Evolutionary conservation across 257 asterid genomes (phyloP).

Genomic region (Salvia hispanica): DNA sequence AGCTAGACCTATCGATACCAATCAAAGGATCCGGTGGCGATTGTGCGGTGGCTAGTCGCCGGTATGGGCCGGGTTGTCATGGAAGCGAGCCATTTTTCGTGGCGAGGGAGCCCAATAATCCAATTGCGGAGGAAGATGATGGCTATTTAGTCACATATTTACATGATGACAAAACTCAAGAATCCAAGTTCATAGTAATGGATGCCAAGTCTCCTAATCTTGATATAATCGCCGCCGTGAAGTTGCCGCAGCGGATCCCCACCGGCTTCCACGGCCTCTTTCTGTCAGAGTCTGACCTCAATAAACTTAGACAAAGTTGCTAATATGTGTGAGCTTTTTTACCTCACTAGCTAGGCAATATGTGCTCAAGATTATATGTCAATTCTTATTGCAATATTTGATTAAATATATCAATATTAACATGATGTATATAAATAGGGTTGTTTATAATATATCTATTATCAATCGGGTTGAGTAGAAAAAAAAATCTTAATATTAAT

Average conservation of each 20-base stretch:
- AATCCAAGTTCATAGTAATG: conserved; percentile 24
- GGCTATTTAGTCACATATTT: conserved; percentile 19
- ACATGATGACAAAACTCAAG: not conserved
- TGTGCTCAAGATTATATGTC: too few species aligned
- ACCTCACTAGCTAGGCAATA: too few species aligned
- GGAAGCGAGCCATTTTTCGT: conserved; percentile 17
- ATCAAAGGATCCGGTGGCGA: not conserved
- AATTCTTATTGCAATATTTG: too few species aligned
- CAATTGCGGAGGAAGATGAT: conserved; percentile 26
- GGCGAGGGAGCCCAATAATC: conserved; percentile 13
- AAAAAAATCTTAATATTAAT: too few species aligned
- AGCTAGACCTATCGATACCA: conserved; percentile 21
- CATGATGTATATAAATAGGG: too few species aligned
- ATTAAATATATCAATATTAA: too few species aligned
- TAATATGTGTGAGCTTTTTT: too few species aligned
- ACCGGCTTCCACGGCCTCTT: conserved; percentile 32
- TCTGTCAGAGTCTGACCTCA: conserved; percentile 12
- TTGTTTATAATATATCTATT: too few species aligned
- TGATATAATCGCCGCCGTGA: conserved; percentile 17
- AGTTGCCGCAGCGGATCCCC: conserved; percentile 18
- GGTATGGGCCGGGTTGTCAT: conserved; percentile 13
- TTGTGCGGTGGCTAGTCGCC: conserved; percentile 23
- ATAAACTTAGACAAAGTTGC: not conserved
- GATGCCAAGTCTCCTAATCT: conserved; percentile 27
- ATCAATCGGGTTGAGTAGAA: too few species aligned